phyloP scores from a whole-genome alignment of 352 stramenopile genomes.

The Phytophthora citricola region DNA sequence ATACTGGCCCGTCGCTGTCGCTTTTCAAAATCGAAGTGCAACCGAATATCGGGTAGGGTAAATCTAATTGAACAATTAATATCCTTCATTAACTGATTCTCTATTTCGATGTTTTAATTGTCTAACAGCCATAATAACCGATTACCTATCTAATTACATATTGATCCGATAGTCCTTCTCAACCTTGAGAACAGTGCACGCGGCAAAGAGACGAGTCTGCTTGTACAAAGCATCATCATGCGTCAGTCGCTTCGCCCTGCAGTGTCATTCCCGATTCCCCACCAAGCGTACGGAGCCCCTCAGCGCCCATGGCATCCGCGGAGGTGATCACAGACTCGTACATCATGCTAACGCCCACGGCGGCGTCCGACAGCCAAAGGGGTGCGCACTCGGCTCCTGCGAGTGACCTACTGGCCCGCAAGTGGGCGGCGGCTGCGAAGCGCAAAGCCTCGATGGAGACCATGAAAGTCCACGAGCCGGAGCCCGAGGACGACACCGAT shows the following conservation, averaged over 20 bases:
- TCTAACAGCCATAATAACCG: neutral
- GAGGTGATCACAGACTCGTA: conserved; percentile 44
- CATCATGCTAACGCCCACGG: conserved; percentile 63
- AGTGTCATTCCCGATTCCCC: conserved; percentile 23
- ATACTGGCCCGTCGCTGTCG: conserved; percentile 1
- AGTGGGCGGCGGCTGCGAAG: conserved; percentile 49
- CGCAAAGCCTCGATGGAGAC: conserved; percentile 40
- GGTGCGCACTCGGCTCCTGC: conserved; percentile 33
- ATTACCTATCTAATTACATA: neutral
- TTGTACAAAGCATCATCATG: conserved; percentile 16
- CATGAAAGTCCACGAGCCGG: conserved; percentile 36
- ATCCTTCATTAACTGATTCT: neutral
- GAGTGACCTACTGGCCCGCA: conserved; percentile 50
- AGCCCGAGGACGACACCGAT: conserved; percentile 27
- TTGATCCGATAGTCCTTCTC: neutral
- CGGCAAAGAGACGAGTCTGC: conserved; percentile 10
- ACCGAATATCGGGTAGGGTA: conserved; percentile 9
- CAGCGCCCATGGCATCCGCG: conserved; percentile 20
- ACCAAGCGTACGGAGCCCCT: conserved; percentile 10
- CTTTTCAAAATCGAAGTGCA: conserved; percentile 18
- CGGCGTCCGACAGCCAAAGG: conserved; percentile 20
- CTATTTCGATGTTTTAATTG: neutral
- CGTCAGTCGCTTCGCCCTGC: conserved; percentile 6
- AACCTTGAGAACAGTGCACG: neutral
- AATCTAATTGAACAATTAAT: neutral